Percentiles rank a stretch among this genome's conserved stretches.
Conservation (phyloP, 228 moss, liverwort and hornwort species). For the Sphagnum magellanicum region DNA sequence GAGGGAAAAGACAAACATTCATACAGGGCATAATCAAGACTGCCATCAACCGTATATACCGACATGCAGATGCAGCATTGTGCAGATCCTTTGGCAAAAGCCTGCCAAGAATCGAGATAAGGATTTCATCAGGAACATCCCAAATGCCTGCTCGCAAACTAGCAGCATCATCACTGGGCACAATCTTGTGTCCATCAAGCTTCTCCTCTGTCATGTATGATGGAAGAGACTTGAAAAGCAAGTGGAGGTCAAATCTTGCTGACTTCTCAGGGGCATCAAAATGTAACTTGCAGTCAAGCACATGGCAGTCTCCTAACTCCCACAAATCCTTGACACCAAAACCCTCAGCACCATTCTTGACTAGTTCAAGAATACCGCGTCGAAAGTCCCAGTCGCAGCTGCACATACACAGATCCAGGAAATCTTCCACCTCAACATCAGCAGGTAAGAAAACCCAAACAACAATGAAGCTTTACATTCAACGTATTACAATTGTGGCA, state of each 20-base stretch:
- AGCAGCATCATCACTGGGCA: conserved; percentile 13
- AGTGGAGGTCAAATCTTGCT: conserved; percentile 63
- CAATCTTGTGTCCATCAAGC: conserved; percentile 41
- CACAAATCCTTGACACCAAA: conserved; percentile 20
- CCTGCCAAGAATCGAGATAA: conserved; percentile 52
- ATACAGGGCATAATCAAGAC: conserved; percentile 92
- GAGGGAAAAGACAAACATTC: conserved; percentile 78
- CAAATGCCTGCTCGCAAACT: conserved; percentile 49
- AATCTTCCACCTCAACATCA: not conserved
- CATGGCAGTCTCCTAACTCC: conserved; percentile 65
- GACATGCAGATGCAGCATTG: conserved; percentile 71
- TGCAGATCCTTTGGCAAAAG: conserved; percentile 72
- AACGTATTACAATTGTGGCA: not conserved
- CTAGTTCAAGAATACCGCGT: conserved; percentile 24
- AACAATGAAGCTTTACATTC: not conserved
- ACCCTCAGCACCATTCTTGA: conserved; percentile 16
- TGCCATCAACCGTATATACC: conserved; percentile 63
- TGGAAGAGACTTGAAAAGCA: conserved; percentile 71
- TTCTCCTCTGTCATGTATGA: conserved; percentile 52
- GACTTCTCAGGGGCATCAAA: conserved; percentile 40
- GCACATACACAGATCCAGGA: conserved; percentile 15
- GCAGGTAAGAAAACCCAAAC: not conserved
- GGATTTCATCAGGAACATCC: conserved; percentile 80
- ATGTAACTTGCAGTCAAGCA: conserved; percentile 72
- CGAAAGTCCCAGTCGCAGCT: conserved; percentile 85